These are phyloP conservation scores for Rhodocollybia butyracea DNA, from an alignment of 768 basidiomycete species.

Conservation along the genomic window DNA sequence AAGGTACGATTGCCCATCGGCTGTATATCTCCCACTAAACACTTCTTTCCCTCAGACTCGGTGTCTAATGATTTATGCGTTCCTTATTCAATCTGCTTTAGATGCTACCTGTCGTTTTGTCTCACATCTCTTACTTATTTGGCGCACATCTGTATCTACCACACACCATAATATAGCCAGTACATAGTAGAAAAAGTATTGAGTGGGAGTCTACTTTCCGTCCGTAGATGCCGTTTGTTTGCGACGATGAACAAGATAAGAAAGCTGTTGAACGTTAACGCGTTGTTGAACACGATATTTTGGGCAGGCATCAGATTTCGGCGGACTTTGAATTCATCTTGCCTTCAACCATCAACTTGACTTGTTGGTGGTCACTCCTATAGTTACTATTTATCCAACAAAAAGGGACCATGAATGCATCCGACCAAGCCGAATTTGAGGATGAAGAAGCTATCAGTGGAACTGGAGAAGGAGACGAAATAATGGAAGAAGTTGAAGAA, in stretches of 20 bases:
- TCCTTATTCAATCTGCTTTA: background rate
- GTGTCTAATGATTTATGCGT: slow-evolving; percentile 19
- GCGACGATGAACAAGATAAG: no score
- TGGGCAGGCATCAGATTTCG: background rate
- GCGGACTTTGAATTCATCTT: background rate
- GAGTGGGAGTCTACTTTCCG: no score
- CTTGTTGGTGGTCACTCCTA: no score
- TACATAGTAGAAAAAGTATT: no score
- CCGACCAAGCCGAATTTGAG: slow-evolving; percentile 43
- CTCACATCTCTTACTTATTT: background rate
- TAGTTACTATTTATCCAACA: background rate
- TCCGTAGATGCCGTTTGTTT: no score
- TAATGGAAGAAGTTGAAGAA: slow-evolving; percentile 81
- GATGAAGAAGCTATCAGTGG: slow-evolving; percentile 64
- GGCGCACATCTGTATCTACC: background rate
- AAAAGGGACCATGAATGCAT: background rate
- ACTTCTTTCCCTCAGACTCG: slow-evolving; percentile 27
- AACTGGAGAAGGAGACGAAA: slow-evolving; percentile 58
- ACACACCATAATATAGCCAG: slow-evolving; percentile 1
- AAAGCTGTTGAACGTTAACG: background rate
- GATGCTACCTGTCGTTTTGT: background rate
- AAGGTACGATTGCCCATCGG: slow-evolving; percentile 40
- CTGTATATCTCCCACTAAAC: slow-evolving; percentile 10
- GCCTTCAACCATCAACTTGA: no score
- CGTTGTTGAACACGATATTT: no score